Conservation (phyloP, 2,329 filamentous ascomycete species). For the Purpureocillium takamizusanense region DNA sequence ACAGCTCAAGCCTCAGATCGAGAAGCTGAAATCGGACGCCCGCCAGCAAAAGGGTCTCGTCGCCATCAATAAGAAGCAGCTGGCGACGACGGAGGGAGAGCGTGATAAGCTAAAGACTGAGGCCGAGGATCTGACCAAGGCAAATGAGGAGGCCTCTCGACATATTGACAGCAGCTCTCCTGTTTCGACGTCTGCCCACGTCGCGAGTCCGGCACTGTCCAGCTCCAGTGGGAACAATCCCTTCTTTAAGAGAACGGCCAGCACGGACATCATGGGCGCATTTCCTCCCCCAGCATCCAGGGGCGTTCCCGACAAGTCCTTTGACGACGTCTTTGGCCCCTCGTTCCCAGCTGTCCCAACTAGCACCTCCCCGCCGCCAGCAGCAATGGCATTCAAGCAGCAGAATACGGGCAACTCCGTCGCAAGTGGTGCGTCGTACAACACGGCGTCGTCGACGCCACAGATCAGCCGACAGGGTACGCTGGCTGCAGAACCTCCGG, state of each 20-base stretch:
- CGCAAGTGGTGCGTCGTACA: slow-evolving; percentile 40
- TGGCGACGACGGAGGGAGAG: slow-evolving; percentile 81
- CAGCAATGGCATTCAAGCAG: slow-evolving; percentile 31
- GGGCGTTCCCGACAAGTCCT: slow-evolving; percentile 55
- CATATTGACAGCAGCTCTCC: slow-evolving; percentile 44
- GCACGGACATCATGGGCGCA: slow-evolving; percentile 48
- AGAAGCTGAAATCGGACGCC: slow-evolving; percentile 86
- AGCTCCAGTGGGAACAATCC: slow-evolving; percentile 78
- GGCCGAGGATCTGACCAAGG: slow-evolving; percentile 58
- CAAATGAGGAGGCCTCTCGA: slow-evolving; percentile 47
- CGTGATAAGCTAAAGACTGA: slow-evolving; percentile 80
- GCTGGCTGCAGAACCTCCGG: slow-evolving; percentile 44
- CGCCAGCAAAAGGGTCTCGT: slow-evolving; percentile 94
- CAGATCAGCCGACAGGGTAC: slow-evolving; percentile 54
- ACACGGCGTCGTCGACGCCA: slow-evolving; percentile 52
- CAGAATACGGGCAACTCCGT: slow-evolving; percentile 50
- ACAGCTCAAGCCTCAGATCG: slow-evolving; percentile 79
- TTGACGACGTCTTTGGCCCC: slow-evolving; percentile 81
- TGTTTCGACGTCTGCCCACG: slow-evolving; percentile 34
- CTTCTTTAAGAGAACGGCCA: slow-evolving; percentile 72
- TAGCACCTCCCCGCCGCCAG: slow-evolving; percentile 30
- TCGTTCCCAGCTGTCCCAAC: slow-evolving; percentile 41
- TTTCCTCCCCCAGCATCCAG: slow-evolving; percentile 39
- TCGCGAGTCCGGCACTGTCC: slow-evolving; percentile 62
- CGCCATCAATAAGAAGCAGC: slow-evolving; percentile 97